Percentiles rank a stretch among this genome's conserved stretches.
These are phyloP conservation scores for Cymbomonas tetramitiformis DNA, from an alignment of 139 green algal genomes.

Conservation along the genomic window DNA sequence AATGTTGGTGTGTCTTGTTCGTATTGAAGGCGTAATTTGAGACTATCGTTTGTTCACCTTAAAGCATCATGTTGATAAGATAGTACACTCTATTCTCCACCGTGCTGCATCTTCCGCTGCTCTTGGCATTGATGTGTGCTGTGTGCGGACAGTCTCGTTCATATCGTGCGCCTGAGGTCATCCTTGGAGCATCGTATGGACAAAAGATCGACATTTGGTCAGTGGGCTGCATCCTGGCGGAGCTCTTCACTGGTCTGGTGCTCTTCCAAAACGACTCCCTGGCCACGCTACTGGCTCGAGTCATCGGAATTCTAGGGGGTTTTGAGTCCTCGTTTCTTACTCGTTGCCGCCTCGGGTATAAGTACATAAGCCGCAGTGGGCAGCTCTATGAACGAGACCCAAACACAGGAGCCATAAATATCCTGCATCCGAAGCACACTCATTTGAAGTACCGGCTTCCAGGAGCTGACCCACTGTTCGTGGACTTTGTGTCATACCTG, in stretches of 20 bases:
- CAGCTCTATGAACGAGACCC: slow-evolving; percentile 16
- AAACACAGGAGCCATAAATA: neutral
- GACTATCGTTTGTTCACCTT: too few species aligned
- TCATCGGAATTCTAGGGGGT: slow-evolving; percentile 75
- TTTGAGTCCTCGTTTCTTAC: slow-evolving; percentile 56
- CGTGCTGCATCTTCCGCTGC: too few species aligned
- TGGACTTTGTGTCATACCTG: slow-evolving; percentile 2
- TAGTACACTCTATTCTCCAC: too few species aligned
- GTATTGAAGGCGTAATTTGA: too few species aligned
- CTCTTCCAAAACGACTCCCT: slow-evolving; percentile 62
- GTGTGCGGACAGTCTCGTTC: slow-evolving; percentile 49
- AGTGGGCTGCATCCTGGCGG: slow-evolving; percentile 85
- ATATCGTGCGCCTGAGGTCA: slow-evolving; percentile 89
- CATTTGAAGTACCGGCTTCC: neutral
- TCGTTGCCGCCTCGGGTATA: slow-evolving; percentile 49
- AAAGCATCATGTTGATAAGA: too few species aligned
- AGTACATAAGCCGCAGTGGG: slow-evolving; percentile 57
- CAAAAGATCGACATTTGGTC: slow-evolving; percentile 85
- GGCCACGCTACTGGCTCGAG: slow-evolving; percentile 63
- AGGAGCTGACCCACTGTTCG: neutral
- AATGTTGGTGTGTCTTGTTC: neutral
- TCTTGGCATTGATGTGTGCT: neutral
- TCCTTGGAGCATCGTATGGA: slow-evolving; percentile 68
- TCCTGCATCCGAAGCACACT: neutral
- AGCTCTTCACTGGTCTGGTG: slow-evolving; percentile 62